Percentiles rank a stretch among this genome's conserved stretches.
These are phyloP conservation scores for Plasmodiophora brassicae DNA, from an alignment of 208 protist genomes.

Conservation along the genomic window DNA sequence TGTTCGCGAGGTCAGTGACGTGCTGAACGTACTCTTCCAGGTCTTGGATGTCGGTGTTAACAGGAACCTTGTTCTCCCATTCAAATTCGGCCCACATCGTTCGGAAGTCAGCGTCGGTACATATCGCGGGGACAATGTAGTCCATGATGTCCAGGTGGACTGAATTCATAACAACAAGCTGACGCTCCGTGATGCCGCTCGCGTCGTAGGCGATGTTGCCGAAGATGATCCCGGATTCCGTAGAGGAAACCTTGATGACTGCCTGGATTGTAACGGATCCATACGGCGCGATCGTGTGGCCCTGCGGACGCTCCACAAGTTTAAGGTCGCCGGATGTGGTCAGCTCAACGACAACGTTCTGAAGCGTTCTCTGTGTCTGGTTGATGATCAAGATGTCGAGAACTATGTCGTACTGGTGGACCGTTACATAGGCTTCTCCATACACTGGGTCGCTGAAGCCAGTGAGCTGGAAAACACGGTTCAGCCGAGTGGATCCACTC, in stretches of 20 bases:
- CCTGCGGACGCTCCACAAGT: constrained; percentile 83
- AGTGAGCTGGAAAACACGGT: constrained; percentile 81
- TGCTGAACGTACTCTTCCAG: constrained; percentile 77
- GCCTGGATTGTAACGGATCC: constrained; percentile 75
- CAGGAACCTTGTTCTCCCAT: constrained; percentile 92
- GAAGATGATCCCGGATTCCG: constrained; percentile 80
- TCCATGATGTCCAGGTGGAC: constrained; percentile 88
- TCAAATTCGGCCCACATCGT: constrained; percentile 95
- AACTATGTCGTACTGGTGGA: constrained; percentile 94
- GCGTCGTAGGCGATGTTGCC: constrained; percentile 93
- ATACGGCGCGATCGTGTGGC: constrained; percentile 78
- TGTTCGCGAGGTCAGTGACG: constrained; percentile 85
- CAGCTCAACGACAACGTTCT: constrained; percentile 91
- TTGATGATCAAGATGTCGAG: constrained; percentile 78
- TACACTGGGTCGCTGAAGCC: constrained; percentile 89
- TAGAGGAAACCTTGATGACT: constrained; percentile 93
- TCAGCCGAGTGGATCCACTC: constrained; percentile 42
- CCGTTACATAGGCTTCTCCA: constrained; percentile 88
- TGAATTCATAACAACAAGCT: constrained; percentile 42
- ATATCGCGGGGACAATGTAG: constrained; percentile 86
- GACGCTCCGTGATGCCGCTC: background rate
- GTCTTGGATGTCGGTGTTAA: constrained; percentile 44
- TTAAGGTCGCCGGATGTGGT: constrained; percentile 91
- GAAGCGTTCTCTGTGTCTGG: constrained; percentile 80
- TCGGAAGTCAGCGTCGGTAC: constrained; percentile 80